Evolutionary conservation across 208 protist genomes (phyloP), one percentile per base, ranked within the genome.

Genomic region (Porcisia hertigi): DNA sequence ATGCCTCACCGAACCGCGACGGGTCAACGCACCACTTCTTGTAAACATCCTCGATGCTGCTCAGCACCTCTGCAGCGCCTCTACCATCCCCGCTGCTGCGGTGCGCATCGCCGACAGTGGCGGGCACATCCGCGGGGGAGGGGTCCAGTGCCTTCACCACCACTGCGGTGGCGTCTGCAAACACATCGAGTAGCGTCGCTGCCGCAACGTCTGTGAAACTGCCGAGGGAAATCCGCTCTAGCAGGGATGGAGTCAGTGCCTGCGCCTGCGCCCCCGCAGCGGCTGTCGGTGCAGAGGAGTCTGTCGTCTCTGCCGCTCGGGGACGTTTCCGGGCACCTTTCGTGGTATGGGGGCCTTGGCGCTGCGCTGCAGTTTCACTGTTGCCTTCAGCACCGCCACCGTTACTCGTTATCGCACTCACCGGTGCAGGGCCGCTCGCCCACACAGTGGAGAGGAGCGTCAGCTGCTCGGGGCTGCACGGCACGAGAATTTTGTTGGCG

Each of bases 181-280:
- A 85, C 18, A 76, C 71, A n/a, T 62, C 71, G 71, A 86, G 81
- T 30, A 95, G 79, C 20, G 76, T 83, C 34, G 79, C 43, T 3
- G 80, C 78, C 18, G 85, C 79, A 5, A 76, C 23, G 76, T 91
- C 85, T 54, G 88, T 91, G 70, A 95, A 85, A 72, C 80, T 88
- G 73, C 91, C 91, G 36, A 86, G 81, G 1, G 91, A 85, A 49
- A 95, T 87, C 67, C 83, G 82, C 78, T 93, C 82, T 45, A 95
- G 80, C 41, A 91, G 76, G 3, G 73, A 67, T 3, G 86, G 77
- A 14, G 64, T 82, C 55, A 88, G 69, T n/a, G n/a, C n/a, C n/a
- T n/a, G n/a, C 36, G 73, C 72, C 2, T 69, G 77, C 1, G 69
- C 18, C 14, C 39, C 58, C 16, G 30, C 43, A 6, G 73, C 71